Evolutionary conservation across 495 filamentous ascomycete genomes (phyloP).

Genomic region (Achaetomiella virescens): DNA sequence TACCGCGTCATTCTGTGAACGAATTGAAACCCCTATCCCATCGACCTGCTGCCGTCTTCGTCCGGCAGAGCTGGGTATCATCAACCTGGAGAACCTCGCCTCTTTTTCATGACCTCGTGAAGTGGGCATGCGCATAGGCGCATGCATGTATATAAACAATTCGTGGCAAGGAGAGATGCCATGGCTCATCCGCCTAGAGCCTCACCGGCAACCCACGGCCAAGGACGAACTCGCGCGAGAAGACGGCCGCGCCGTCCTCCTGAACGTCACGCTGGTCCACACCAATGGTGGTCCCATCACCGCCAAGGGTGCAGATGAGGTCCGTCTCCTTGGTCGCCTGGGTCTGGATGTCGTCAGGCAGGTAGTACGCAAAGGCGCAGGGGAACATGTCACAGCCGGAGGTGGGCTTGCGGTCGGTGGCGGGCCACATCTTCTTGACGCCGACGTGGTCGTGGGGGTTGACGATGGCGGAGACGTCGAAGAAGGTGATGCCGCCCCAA

Average conservation of each 20-base stretch:
- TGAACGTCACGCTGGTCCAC: not conserved
- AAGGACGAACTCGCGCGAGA: not conserved
- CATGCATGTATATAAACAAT: not conserved
- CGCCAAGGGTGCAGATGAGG: slow-evolving; percentile 38
- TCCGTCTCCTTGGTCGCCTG: slow-evolving; percentile 32
- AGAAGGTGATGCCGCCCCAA: slow-evolving; percentile 39
- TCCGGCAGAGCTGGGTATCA: not conserved
- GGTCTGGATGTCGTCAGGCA: slow-evolving; percentile 45
- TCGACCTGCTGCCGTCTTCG: not conserved
- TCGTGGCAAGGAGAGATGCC: not conserved
- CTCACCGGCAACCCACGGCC: not conserved
- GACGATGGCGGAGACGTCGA: slow-evolving; percentile 51
- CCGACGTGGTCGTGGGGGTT: slow-evolving; percentile 39
- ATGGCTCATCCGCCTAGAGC: not conserved
- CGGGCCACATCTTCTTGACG: slow-evolving; percentile 45
- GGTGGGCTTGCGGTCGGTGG: slow-evolving; percentile 11
- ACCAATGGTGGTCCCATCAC: not conserved
- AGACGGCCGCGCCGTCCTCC: not conserved
- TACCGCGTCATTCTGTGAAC: no score
- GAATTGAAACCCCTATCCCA: no score
- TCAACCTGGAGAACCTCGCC: not conserved
- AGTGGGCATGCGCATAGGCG: not conserved
- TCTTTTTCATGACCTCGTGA: not conserved
- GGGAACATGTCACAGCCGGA: slow-evolving; percentile 45
- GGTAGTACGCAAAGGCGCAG: slow-evolving; percentile 45